phyloP scores from a whole-genome alignment of 306 rosid species.

The Heteromeles arbutifolia region DNA sequence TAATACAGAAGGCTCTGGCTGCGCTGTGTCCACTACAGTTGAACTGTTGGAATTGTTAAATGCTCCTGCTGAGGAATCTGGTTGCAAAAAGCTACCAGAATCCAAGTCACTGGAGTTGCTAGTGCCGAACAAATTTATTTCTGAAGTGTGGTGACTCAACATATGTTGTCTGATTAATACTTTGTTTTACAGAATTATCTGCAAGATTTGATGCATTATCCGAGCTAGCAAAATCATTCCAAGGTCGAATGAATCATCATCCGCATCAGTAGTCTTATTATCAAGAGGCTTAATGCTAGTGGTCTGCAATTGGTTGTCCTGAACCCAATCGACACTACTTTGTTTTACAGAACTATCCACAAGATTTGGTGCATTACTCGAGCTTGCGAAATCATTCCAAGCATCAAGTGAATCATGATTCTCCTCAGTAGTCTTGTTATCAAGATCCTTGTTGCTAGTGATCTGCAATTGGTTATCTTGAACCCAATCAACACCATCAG shows the following conservation, averaged over 20 bases:
- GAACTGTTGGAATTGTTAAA: no score
- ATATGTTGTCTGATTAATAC: no score
- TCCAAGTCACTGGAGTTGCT: no score
- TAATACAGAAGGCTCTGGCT: no score
- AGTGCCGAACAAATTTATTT: no score
- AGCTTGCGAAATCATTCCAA: conserved; percentile 62
- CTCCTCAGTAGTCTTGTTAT: conserved; percentile 18
- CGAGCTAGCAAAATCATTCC: no score
- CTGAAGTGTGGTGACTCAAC: no score
- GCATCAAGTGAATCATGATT: conserved; percentile 39
- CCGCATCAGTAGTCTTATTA: conserved; percentile 21
- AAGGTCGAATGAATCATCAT: conserved; percentile 40
- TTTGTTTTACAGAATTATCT: no score
- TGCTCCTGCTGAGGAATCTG: no score
- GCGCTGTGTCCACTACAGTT: no score
- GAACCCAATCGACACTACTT: conserved; percentile 26
- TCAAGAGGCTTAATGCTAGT: conserved; percentile 30
- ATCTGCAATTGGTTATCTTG: conserved; percentile 42
- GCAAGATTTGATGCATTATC: no score
- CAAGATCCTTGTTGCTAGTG: conserved; percentile 30
- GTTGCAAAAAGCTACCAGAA: no score
- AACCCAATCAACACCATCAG: conserved; percentile 38
- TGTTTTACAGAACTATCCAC: conserved; percentile 34
- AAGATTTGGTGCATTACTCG: conserved; percentile 32
- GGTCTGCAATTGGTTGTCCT: conserved; percentile 40